A percentile compares a stretch with the other conserved stretches of the same genome.
Evolutionary conservation across 2,329 filamentous ascomycete species (phyloP).

Genomic region (Fusarium chaquense): DNA sequence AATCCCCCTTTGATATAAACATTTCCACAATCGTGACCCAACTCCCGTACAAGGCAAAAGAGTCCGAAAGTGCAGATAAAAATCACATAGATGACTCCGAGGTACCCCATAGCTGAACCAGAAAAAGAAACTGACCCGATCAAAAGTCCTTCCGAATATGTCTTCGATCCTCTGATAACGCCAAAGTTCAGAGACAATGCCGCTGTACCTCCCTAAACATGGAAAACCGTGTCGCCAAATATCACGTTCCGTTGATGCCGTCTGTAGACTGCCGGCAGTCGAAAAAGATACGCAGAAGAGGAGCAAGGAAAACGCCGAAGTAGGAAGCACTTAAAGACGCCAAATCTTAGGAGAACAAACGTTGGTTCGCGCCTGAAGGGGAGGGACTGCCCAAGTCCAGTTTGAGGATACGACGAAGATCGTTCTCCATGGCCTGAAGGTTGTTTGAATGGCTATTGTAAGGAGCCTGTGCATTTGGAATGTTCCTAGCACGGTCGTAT

Average conservation of each 20-base stretch:
- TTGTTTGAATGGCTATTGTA: slow-evolving; percentile 42
- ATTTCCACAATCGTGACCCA: slow-evolving; percentile 23
- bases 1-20: slow-evolving; percentile 22
- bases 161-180: slow-evolving; percentile 39
- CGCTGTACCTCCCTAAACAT: slow-evolving; percentile 13
- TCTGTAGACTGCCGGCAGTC: slow-evolving; percentile 39
- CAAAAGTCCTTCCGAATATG: slow-evolving; percentile 33
- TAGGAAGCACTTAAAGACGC: slow-evolving; percentile 28
- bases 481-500: slow-evolving; percentile 19
- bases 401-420: slow-evolving; percentile 66
- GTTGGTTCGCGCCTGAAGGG: slow-evolving; percentile 38
- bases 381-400: slow-evolving; percentile 50
- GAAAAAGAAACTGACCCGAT: slow-evolving; percentile 35
- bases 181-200: slow-evolving; percentile 40
- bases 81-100: slow-evolving; percentile 40
- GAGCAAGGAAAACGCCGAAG: slow-evolving; percentile 36
- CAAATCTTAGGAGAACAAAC: slow-evolving; percentile 45
- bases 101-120: slow-evolving; percentile 35
- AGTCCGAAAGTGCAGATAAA: slow-evolving; percentile 26
- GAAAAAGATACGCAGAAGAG: slow-evolving; percentile 43
- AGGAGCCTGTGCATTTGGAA: slow-evolving; percentile 12
- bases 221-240: slow-evolving; percentile 32
- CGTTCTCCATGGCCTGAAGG: slow-evolving; percentile 65
- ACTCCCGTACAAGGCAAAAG: slow-evolving; percentile 14
- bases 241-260: slow-evolving; percentile 40